Evolutionary conservation across 257 asterid species (phyloP).

Genomic region (Rubia yunnanensis): DNA sequence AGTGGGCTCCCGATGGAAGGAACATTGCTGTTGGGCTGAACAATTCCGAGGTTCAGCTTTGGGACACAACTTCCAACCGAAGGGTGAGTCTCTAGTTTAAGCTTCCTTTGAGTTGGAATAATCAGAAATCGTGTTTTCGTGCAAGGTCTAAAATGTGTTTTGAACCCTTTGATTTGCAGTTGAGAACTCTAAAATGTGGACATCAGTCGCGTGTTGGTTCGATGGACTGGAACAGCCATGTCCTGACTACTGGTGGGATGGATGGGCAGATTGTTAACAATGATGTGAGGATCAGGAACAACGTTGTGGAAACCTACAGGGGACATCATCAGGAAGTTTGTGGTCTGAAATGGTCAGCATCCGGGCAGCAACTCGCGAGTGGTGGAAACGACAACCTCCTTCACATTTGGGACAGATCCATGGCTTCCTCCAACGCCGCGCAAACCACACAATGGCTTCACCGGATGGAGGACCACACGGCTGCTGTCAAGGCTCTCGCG

Average conservation of each 20-base stretch:
- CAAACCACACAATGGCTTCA: constrained; percentile 66
- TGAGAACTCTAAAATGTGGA: constrained; percentile 76
- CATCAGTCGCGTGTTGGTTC: constrained; percentile 70
- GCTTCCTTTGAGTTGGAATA: neutral
- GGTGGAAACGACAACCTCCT: constrained; percentile 93
- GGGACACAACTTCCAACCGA: constrained; percentile 77
- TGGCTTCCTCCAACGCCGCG: constrained; percentile 51
- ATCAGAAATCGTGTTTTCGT: neutral
- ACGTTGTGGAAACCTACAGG: constrained; percentile 57
- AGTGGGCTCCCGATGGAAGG: constrained; percentile 93
- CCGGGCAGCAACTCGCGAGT: constrained; percentile 87
- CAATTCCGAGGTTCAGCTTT: constrained; percentile 81
- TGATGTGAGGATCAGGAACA: constrained; percentile 65
- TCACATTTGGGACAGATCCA: constrained; percentile 86
- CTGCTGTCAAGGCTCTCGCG: constrained; percentile 93
- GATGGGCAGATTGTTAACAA: constrained; percentile 75
- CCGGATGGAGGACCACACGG: constrained; percentile 84
- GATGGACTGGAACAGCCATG: constrained; percentile 86
- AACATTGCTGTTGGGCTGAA: constrained; percentile 77
- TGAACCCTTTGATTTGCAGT: constrained; percentile 27
- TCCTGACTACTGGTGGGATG: constrained; percentile 93
- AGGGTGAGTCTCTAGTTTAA: constrained; percentile 30
- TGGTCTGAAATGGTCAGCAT: constrained; percentile 88
- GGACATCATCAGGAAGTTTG: constrained; percentile 96
- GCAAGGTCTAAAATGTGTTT: neutral